Conservation (phyloP, 2,329 filamentous ascomycete species). For the Zymoseptoria pseudotritici region DNA sequence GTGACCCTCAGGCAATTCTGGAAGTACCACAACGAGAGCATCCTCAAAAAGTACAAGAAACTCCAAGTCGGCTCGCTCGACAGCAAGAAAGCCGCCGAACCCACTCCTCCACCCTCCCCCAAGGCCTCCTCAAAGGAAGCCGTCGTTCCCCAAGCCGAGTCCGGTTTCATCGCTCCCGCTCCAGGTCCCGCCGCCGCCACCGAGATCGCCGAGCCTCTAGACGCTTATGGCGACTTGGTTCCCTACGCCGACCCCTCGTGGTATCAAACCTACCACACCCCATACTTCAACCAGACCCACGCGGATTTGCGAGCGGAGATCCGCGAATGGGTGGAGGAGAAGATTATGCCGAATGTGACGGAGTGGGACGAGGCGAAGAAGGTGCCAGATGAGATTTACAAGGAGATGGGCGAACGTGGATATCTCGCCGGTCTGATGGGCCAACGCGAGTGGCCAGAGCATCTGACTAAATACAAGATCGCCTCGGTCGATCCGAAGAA, state of each 20-base stretch:
- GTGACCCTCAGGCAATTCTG: not conserved
- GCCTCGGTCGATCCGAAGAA: slow-evolving; percentile 75
- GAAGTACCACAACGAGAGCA: slow-evolving; percentile 73
- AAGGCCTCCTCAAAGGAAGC: slow-evolving; percentile 40
- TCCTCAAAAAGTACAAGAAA: slow-evolving; percentile 76
- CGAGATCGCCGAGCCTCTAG: slow-evolving; percentile 64
- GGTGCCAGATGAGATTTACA: slow-evolving; percentile 84
- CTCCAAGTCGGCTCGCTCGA: slow-evolving; percentile 83
- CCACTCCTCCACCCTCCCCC: slow-evolving; percentile 45
- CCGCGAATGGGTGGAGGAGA: slow-evolving; percentile 81
- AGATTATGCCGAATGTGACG: slow-evolving; percentile 82
- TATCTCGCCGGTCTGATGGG: slow-evolving; percentile 91
- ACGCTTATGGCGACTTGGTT: slow-evolving; percentile 77
- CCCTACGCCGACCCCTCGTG: slow-evolving; percentile 89
- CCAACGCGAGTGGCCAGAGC: slow-evolving; percentile 62
- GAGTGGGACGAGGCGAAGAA: slow-evolving; percentile 97
- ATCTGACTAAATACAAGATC: slow-evolving; percentile 65
- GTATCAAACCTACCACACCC: slow-evolving; percentile 68
- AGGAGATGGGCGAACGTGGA: slow-evolving; percentile 86
- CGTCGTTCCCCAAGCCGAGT: slow-evolving; percentile 53
- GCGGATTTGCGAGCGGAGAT: slow-evolving; percentile 84
- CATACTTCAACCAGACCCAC: slow-evolving; percentile 93
- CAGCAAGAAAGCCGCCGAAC: slow-evolving; percentile 55
- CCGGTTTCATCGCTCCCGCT: slow-evolving; percentile 42
- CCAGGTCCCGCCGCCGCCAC: slow-evolving; percentile 36